Evolutionary conservation across 129 eudicot genomes (phyloP), one percentile per base, ranked within the genome.

Genomic region (Scalesia atractyloides): DNA sequence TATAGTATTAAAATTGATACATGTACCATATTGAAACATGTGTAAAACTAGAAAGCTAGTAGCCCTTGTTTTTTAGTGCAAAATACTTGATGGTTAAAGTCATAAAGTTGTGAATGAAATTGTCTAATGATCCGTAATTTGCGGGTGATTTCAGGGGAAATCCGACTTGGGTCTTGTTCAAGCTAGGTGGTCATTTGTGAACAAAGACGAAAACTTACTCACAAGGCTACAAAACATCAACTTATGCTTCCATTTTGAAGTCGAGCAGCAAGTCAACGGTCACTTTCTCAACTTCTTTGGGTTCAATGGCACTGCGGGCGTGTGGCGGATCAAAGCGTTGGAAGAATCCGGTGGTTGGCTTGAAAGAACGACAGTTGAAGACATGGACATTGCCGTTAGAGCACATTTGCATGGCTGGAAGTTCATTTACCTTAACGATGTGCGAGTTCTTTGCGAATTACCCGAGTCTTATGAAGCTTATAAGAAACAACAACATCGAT

Each of bases 271-370:
- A 84, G 98, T 92, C 3, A 92, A 92, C 57, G 98, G 98, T 1
- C 37, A 59, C 74, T 92, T 76, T 58, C 88, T 92, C 22, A 87
- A 85, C 65, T 92, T 92, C 74, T 92, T 92, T 57, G 97, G 97
- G 69, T 91, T 91, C 83, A 91, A 91, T 73, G 97, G 97, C 16
- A 92, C 97, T 4, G 97, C 97, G n/a, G 97, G 97, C 11, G 97
- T 92, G 1, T 92, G 97, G 97, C 85, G 97, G 79, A 92, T 92
- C 60, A 86, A 85, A 82, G 96, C 98, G 16, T 81, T 92, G 73
- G 98, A 92, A 75, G 96, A 92, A 2, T 92, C 98, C 0, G 98
- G 98, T 16, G 98, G 98, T 22, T 92, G 98, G 98, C 91, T 92
- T 13, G 98, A 92, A 54, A 73, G 97, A 82, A 91, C 97, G 47